phyloP scores from a whole-genome alignment of 257 asterid genomes.

The Anisodus acutangulus region DNA sequence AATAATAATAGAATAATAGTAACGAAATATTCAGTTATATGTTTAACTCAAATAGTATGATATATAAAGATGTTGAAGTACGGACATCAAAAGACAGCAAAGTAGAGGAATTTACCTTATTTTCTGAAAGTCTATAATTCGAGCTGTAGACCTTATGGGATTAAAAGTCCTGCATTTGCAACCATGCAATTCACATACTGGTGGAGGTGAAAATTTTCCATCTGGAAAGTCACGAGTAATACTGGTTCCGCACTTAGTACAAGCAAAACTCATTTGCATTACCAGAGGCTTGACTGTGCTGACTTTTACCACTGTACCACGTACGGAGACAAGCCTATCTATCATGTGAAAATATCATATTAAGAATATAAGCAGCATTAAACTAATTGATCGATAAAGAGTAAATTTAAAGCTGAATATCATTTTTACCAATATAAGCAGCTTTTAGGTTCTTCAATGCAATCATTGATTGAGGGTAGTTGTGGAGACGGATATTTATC shows the following conservation, averaged over 20 bases:
- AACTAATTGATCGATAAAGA: background rate
- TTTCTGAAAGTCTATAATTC: constrained; percentile 81
- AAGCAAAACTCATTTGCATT: constrained; percentile 78
- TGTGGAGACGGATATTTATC: constrained; percentile 77
- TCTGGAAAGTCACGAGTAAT: constrained; percentile 78
- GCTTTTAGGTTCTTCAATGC: constrained; percentile 97
- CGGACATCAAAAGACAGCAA: background rate
- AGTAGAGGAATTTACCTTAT: constrained; percentile 61
- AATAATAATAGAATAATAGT: constrained; percentile 20
- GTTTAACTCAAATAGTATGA: constrained; percentile 8
- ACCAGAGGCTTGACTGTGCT: constrained; percentile 91
- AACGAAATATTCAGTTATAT: constrained; percentile 11
- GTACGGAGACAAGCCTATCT: constrained; percentile 90
- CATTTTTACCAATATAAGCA: constrained; percentile 81
- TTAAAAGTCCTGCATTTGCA: constrained; percentile 74
- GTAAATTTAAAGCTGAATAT: constrained; percentile 24
- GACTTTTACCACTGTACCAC: constrained; percentile 86
- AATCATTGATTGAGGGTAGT: constrained; percentile 76
- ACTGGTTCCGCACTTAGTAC: constrained; percentile 82
- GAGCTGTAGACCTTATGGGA: constrained; percentile 78
- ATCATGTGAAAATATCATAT: constrained; percentile 34
- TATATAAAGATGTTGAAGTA: constrained; percentile 10
- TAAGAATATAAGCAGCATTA: background rate
- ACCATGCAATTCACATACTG: constrained; percentile 75
- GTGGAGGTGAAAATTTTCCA: constrained; percentile 92